These are phyloP conservation scores for Salmacisia buchloeana DNA, from an alignment of 1,284 basidiomycete genomes.

Conservation along the genomic window DNA sequence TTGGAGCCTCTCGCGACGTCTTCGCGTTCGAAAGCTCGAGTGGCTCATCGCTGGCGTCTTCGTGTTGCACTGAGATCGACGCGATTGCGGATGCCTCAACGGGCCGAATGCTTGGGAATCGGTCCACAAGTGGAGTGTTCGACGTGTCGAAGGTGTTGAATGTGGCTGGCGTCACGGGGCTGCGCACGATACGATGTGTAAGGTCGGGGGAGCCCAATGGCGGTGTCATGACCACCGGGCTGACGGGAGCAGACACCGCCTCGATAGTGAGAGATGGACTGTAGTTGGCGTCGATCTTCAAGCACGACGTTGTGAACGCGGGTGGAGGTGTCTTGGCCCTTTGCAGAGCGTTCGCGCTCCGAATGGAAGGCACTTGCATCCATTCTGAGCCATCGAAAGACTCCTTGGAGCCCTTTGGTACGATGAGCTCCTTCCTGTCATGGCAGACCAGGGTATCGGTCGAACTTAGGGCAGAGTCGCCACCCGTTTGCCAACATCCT, in stretches of 20 bases:
- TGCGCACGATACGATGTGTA: neutral
- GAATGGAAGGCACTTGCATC: neutral
- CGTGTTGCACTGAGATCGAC: too few species aligned
- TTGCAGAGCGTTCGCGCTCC: neutral
- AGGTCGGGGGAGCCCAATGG: neutral
- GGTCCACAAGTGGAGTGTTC: neutral
- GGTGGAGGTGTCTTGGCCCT: neutral
- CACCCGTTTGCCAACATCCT: neutral
- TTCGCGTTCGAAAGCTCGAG: neutral
- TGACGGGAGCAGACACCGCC: neutral
- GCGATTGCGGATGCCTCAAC: too few species aligned
- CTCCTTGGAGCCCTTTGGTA: neutral
- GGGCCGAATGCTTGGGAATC: neutral
- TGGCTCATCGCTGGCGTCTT: too few species aligned
- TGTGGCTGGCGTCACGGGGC: neutral
- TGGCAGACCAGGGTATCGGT: neutral
- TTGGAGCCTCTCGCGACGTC: neutral
- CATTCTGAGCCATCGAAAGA: neutral
- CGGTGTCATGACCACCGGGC: neutral
- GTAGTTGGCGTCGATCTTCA: neutral
- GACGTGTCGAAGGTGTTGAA: constrained; percentile 2
- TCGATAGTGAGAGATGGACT: constrained; percentile 7
- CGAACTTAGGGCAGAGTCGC: neutral
- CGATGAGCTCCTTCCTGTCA: too few species aligned
- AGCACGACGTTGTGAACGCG: neutral